Conservation (phyloP, 768 basidiomycete species). For the Galerina marginata region DNA sequence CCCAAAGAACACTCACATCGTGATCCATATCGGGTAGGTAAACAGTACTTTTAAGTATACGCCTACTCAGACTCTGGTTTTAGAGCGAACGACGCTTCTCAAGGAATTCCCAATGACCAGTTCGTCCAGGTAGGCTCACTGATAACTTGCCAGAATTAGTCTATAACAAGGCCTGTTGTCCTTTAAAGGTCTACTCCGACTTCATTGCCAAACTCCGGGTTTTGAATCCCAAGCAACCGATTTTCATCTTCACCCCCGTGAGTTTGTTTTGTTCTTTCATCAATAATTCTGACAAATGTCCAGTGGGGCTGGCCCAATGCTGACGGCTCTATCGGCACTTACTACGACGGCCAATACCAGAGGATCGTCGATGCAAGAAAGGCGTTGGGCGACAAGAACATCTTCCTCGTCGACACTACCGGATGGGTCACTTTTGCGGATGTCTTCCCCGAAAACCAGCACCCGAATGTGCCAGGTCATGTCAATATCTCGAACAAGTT, state of each 20-base stretch:
- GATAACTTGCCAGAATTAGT: too few species aligned
- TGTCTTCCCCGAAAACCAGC: constrained; percentile 55
- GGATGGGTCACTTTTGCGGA: constrained; percentile 59
- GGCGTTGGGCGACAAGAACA: constrained; percentile 48
- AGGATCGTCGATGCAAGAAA: constrained; percentile 48
- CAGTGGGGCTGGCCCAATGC: constrained; percentile 65
- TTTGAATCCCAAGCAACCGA: constrained; percentile 48
- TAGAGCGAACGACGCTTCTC: constrained; percentile 62
- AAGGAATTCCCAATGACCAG: constrained; percentile 48
- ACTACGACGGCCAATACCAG: constrained; percentile 53
- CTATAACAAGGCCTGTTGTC: too few species aligned
- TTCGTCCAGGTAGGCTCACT: constrained; percentile 44
- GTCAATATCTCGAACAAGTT: constrained; percentile 52
- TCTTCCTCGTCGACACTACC: constrained; percentile 60
- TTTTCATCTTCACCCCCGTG: constrained; percentile 61
- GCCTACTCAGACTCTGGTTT: not conserved
- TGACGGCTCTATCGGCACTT: constrained; percentile 49
- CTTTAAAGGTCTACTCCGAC: constrained; percentile 47
- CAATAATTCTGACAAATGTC: not conserved
- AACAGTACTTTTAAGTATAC: not conserved
- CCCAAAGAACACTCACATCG: constrained; percentile 53
- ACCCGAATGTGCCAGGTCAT: constrained; percentile 55
- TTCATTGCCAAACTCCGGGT: constrained; percentile 51
- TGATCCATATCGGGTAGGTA: constrained; percentile 61
- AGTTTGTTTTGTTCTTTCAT: constrained; percentile 16